A percentile compares a stretch with the other conserved stretches of the same genome.
Conservation (phyloP, 495 filamentous ascomycete species). For the Tuber indicum region DNA sequence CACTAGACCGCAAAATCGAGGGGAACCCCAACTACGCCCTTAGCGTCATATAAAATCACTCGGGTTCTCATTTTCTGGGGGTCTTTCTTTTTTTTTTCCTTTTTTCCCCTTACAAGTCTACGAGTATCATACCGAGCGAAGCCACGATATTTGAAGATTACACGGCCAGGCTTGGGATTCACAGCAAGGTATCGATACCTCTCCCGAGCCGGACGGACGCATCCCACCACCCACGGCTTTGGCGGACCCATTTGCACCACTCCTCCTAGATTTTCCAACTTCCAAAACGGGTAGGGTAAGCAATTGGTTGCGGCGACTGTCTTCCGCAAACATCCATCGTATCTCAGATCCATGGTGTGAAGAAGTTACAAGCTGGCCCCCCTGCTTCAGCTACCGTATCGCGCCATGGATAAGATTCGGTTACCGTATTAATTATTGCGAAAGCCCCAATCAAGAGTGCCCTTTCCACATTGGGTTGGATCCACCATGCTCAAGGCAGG, state of each 20-base stretch:
- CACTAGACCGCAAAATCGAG: background rate
- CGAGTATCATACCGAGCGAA: background rate
- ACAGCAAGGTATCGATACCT: background rate
- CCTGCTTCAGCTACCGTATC: too few species aligned
- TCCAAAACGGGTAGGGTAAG: background rate
- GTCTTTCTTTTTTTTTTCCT: background rate
- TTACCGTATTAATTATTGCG: background rate
- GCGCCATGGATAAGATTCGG: background rate
- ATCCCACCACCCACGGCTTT: background rate
- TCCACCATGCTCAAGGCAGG: background rate
- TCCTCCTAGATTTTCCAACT: background rate
- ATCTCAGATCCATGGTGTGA: background rate
- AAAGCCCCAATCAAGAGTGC: background rate
- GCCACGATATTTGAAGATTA: background rate
- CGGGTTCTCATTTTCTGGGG: background rate
- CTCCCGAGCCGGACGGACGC: background rate
- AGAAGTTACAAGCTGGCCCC: background rate
- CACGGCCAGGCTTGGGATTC: background rate
- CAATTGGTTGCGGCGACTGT: background rate
- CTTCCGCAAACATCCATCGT: background rate
- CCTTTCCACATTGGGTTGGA: background rate
- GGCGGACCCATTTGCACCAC: background rate
- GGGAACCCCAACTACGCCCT: background rate
- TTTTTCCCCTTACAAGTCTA: background rate
- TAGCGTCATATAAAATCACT: background rate